phyloP scores from a whole-genome alignment of 2,329 filamentous ascomycete genomes.

The Plenodomus biglobosus region DNA sequence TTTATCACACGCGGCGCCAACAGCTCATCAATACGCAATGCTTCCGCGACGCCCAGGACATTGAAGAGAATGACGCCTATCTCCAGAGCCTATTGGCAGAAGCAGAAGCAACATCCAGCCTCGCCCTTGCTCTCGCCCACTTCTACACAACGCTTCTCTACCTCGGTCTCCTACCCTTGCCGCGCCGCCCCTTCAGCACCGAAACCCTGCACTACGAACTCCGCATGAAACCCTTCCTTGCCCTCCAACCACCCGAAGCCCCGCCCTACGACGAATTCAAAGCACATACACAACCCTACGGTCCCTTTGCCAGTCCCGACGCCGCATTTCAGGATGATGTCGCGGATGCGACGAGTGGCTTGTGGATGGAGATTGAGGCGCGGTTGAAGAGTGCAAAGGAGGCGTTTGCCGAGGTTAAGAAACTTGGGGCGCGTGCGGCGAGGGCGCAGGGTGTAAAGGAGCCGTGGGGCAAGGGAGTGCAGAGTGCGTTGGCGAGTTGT shows the following conservation, averaged over 20 bases:
- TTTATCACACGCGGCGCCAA: conserved; percentile 11
- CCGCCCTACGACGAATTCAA: conserved; percentile 66
- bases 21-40: conserved; percentile 2
- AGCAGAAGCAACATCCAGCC: conserved; percentile 25
- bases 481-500: conserved; percentile 36
- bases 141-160: conserved; percentile 69
- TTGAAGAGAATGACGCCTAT: conserved; percentile 14
- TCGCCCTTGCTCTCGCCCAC: conserved; percentile 43
- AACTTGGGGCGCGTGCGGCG: conserved; percentile 34
- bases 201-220: conserved; percentile 74
- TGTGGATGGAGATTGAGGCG: conserved; percentile 33
- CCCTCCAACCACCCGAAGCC: conserved; percentile 67
- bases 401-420: conserved; percentile 42
- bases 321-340: conserved; percentile 9
- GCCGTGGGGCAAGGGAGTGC: conserved; percentile 43
- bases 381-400: conserved; percentile 40
- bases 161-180: conserved; percentile 53
- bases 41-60: conserved; percentile 11
- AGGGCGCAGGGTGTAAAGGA: conserved; percentile 42
- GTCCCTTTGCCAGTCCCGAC: conserved; percentile 20
- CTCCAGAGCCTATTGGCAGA: conserved; percentile 32
- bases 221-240: conserved; percentile 81
- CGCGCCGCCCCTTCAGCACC: conserved; percentile 66
- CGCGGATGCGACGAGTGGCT: conserved; percentile 2
- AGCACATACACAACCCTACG: conserved; percentile 34